These are phyloP conservation scores for Jamesozyma lodderae DNA, from an alignment of 805 yeast genomes.

Conservation along the genomic window DNA sequence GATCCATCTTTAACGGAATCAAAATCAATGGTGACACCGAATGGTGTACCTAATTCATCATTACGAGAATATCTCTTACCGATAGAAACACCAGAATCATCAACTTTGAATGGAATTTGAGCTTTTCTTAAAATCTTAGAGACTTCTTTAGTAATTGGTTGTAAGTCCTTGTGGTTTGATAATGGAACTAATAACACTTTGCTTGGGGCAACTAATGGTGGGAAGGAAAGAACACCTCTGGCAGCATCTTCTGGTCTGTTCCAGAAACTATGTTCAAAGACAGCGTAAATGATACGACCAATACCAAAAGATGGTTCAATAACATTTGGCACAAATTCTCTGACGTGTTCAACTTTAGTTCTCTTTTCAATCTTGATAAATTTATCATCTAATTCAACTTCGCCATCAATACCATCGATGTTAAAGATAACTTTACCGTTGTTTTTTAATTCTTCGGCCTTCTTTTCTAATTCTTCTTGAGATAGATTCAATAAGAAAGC, in stretches of 20 bases:
- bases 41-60: conserved; percentile 98
- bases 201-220: conserved; percentile 95
- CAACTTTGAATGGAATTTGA: conserved; percentile 90
- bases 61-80: conserved; percentile 98
- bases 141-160: conserved; percentile 63
- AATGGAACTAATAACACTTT: conserved; percentile 93
- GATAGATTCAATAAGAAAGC: conserved; percentile 65
- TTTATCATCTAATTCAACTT: conserved; percentile 62
- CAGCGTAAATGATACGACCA: conserved; percentile 89
- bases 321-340: conserved; percentile 94
- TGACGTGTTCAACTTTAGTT: conserved; percentile 76
- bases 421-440: conserved; percentile 57
- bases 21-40: conserved; percentile 94
- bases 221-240: conserved; percentile 85
- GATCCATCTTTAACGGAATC: conserved; percentile 82
- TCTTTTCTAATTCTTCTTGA: conserved; percentile 75
- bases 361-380: conserved; percentile 70
- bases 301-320: conserved; percentile 99
- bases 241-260: conserved; percentile 81
- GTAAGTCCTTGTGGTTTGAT: conserved; percentile 72
- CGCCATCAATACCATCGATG: conserved; percentile 56
- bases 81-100: conserved; percentile 93
- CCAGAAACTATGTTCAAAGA: conserved; percentile 95
- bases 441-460: conserved; percentile 55
- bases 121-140: conserved; percentile 62